Conservation (phyloP, 2,329 filamentous ascomycete genomes). For the Cercospora berteroae region DNA sequence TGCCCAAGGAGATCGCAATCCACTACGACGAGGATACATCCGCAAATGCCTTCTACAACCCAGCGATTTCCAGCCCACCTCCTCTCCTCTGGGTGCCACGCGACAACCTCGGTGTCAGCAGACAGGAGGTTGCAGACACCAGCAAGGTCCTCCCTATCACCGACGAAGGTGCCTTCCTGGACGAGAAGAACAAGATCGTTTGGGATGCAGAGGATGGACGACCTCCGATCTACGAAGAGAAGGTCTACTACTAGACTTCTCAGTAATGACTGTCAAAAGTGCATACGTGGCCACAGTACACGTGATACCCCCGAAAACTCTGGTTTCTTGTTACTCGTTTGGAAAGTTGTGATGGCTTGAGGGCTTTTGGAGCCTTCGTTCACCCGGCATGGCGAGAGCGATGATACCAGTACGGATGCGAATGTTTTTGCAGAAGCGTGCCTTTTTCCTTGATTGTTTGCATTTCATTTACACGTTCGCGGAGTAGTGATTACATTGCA, state of each 20-base stretch:
- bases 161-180: constrained; percentile 69
- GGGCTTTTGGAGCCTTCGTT: not conserved
- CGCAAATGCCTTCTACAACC: constrained; percentile 70
- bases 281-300: constrained; percentile 6
- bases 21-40: constrained; percentile 62
- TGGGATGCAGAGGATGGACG: constrained; percentile 57
- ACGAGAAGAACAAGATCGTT: constrained; percentile 66
- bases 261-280: constrained; percentile 2
- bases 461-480: not conserved
- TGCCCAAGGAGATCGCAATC: constrained; percentile 60
- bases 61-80: constrained; percentile 60
- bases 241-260: constrained; percentile 50
- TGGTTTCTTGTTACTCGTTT: not conserved
- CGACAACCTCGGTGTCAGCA: constrained; percentile 70
- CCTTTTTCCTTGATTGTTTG: not conserved
- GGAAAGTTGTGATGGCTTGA: not conserved
- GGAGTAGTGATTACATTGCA: not conserved
- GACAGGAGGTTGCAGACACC: constrained; percentile 74
- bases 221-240: constrained; percentile 60
- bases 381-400: not conserved
- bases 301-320: constrained; percentile 11
- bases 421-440: not conserved
- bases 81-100: constrained; percentile 83
- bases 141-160: constrained; percentile 72
- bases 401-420: constrained; percentile 10